These are phyloP conservation scores for Elsinoe ampelina DNA, from an alignment of 2,329 filamentous ascomycete genomes.

Conservation along the genomic window DNA sequence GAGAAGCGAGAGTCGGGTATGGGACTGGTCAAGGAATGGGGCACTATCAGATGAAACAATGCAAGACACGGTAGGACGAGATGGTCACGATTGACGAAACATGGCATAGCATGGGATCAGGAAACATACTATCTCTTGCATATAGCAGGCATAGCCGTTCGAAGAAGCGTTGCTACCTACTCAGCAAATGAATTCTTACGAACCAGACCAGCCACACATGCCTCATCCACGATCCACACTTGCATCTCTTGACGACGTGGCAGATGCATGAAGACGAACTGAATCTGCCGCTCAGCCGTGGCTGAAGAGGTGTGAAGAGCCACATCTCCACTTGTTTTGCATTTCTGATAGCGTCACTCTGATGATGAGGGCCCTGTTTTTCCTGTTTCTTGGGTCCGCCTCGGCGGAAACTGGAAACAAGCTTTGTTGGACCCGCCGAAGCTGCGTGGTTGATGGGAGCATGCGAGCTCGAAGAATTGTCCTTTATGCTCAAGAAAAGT, in stretches of 20 bases:
- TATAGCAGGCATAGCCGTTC: background rate
- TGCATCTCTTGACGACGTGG: background rate
- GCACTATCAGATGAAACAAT: slow-evolving; percentile 58
- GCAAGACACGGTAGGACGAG: background rate
- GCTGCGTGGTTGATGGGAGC: background rate
- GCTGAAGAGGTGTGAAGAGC: background rate
- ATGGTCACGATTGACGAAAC: slow-evolving; percentile 3
- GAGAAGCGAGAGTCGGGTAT: slow-evolving; percentile 55
- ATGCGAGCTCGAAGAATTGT: too few species aligned
- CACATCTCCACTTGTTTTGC: background rate
- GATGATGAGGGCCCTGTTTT: background rate
- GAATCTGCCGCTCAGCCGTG: slow-evolving; percentile 8
- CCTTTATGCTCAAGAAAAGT: too few species aligned
- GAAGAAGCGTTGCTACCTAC: background rate
- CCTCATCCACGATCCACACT: background rate
- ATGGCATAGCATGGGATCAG: background rate
- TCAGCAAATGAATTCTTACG: background rate
- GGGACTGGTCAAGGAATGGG: slow-evolving; percentile 64
- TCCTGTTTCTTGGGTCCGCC: slow-evolving; percentile 9
- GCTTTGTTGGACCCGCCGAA: background rate
- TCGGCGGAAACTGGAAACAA: background rate
- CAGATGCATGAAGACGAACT: background rate
- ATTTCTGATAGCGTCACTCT: background rate
- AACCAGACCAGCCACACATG: background rate
- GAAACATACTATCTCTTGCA: slow-evolving; percentile 8